Base-by-base conservation (phyloP, 768 basidiomycete genomes). In the Agrocybe chaxingu region DNA sequence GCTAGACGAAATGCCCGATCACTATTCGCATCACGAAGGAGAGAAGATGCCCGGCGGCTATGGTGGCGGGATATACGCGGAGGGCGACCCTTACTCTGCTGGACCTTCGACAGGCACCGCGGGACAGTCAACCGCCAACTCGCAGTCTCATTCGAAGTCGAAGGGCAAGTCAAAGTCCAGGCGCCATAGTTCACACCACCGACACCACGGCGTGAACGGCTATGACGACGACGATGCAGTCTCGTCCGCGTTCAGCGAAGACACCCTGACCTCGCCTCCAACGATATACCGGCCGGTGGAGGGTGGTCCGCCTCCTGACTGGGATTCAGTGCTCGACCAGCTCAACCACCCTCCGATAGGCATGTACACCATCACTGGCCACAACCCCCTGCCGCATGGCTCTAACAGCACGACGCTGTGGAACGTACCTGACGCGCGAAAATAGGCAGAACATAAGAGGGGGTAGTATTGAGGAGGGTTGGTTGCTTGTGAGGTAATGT, bases 231-330 rank as follows among this genome's bases (percentile, higher is more conserved):
- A 66, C 19, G 64, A 64, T 10, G 61, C 58, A 5, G 57, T 66
- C 5, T 66, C 65, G 18, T 67, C 69, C 18, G 58, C 56, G 5
- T 48, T 68, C n/a, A 60, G 65, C 30, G 54, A 53, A 10, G 65
- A 63, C 16, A 62, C 67, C 4, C 56, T 71, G 35, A 68, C 67
- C 5, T 70, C 70, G 8, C 67, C 67, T 3, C 65, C 59, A 43
- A 50, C 40, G n/a, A 30, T 38, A 12, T 50, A 53, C 29, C 36
- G 38, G 19, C 19, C 42, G 4, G 36, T 55, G 41, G 47, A 51
- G 16, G 16, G 12, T 42, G 55, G 55, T 16, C 50, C 53, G 55
- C 37, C 29, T 36, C 33, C n/a, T 18, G n/a, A 36, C 34, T 11
- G 16, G 34, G 37, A 3, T 32, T 43, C 9, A 41, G 45, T 29